A percentile compares a stretch with the other conserved stretches of the same genome.
Conservation (phyloP, 345 rosid species). For the Tarenaya hassleriana region DNA sequence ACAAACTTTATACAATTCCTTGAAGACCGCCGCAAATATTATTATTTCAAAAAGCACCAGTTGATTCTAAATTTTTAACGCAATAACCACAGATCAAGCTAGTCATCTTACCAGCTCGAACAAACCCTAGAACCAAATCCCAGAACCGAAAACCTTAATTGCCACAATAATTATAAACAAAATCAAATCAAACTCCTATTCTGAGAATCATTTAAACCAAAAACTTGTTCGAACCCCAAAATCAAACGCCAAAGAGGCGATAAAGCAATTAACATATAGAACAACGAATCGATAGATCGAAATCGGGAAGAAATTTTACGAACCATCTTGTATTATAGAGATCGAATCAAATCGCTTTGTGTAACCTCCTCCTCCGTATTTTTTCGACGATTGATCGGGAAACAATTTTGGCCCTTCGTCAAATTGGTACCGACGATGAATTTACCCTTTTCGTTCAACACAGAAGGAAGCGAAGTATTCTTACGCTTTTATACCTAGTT, state of each 20-base stretch:
- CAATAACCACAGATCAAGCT: too few species aligned
- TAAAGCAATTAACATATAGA: constrained; percentile 2
- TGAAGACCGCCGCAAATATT: neutral
- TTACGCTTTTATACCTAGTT: too few species aligned
- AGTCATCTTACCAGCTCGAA: neutral
- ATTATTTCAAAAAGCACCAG: neutral
- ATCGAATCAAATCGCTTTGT: too few species aligned
- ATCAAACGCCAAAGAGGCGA: neutral
- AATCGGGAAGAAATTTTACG: too few species aligned
- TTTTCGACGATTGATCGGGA: too few species aligned
- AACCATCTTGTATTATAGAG: too few species aligned
- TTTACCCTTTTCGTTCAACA: too few species aligned
- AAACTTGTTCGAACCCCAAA: constrained; percentile 6
- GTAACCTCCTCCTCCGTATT: too few species aligned
- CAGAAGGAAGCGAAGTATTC: too few species aligned
- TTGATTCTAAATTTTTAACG: too few species aligned
- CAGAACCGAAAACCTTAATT: constrained; percentile 11
- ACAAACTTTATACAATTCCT: neutral
- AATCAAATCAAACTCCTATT: neutral
- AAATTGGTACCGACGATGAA: too few species aligned
- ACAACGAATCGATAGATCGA: neutral
- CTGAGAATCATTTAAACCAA: constrained; percentile 6
- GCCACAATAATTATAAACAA: constrained; percentile 5
- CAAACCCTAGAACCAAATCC: constrained; percentile 17
- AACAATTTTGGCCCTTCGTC: too few species aligned